Percentiles rank a stretch among this genome's conserved stretches.
Evolutionary conservation across 208 protist species (phyloP).

Genomic region (Porcisia deanei): DNA sequence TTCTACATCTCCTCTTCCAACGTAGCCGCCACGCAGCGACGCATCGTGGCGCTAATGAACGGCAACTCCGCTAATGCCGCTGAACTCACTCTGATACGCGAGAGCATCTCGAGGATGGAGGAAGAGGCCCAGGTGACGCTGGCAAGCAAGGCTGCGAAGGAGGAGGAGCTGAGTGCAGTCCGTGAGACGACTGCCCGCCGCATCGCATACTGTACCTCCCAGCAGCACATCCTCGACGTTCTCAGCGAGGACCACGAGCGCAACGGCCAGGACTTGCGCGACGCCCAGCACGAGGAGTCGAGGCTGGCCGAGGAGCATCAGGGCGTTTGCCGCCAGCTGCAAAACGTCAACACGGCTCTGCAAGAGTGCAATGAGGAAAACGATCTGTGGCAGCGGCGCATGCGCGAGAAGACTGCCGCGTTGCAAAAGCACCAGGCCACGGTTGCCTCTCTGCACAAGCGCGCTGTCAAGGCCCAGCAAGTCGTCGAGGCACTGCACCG

Average conservation of each 20-base stretch:
- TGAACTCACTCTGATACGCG: constrained; percentile 48
- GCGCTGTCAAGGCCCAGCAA: constrained; percentile 53
- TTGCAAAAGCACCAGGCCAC: constrained; percentile 68
- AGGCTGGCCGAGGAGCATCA: constrained; percentile 84
- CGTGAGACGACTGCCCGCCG: constrained; percentile 60
- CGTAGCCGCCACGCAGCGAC: constrained; percentile 44
- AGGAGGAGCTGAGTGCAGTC: constrained; percentile 77
- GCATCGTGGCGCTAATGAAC: constrained; percentile 49
- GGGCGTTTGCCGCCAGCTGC: constrained; percentile 66
- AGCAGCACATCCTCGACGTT: constrained; percentile 55
- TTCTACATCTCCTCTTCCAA: constrained; percentile 56
- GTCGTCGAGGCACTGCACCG: constrained; percentile 69
- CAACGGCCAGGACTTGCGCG: constrained; percentile 51
- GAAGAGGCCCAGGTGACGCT: constrained; percentile 62
- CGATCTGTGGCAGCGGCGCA: constrained; percentile 63
- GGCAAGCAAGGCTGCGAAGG: constrained; percentile 66
- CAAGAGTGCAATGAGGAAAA: constrained; percentile 92
- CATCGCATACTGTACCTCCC: constrained; percentile 30
- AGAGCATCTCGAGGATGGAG: constrained; percentile 50
- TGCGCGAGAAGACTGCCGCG: constrained; percentile 58
- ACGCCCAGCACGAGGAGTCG: constrained; percentile 44
- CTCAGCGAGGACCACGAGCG: constrained; percentile 57
- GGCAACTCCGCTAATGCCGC: constrained; percentile 51
- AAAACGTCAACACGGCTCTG: constrained; percentile 81
- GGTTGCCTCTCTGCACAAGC: constrained; percentile 41